Base-by-base conservation (phyloP, 495 filamentous ascomycete genomes). In the Chaetomidium leptoderma region DNA sequence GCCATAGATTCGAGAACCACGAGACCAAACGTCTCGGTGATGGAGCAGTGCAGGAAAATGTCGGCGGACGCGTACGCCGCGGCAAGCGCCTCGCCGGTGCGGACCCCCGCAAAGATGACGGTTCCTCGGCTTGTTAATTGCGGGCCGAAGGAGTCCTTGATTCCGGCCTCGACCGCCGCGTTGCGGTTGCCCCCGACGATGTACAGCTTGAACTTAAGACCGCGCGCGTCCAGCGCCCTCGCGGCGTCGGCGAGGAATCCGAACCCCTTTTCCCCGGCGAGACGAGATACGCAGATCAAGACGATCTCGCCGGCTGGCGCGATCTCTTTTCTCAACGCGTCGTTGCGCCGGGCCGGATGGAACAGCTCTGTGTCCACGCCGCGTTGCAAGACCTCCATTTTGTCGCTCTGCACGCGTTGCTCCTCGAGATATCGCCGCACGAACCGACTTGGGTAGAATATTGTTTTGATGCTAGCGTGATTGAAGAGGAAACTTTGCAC, bases 1-100 rank as follows among this genome's bases (percentile, higher is more conserved):
- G 47, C 47, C 47, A 50, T 50, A 2, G 47, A 50, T 13, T 50
- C 47, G 19, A 50, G 47, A 0, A 50, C 47, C 8, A 50, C 47
- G 10, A 50, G 47, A 2, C 47, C 47, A 13, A 50, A 50, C 10
- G 47, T 50, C 17, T 50, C 47, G 8, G 47, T 50, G 1, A 36
- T 13, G 3, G 47, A 50, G 47, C 47, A 50, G 13, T 50, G 47
- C 29, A 50, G n/a, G 19, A 50, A 50, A 3, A 50, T 24, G 11
- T 50, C 47, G 2, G 32, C 47, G 13, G 47, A 50, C 5, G 47
- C 47, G 30, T 50, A 50, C 19, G 47, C 30, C 19, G 17, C 32
- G 2, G 47, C 47, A 11, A 50, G 47, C 30, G 9, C 13, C 19
- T 50, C 47, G 0, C 47, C 47, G 7, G n/a, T 13, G 4, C 17